Percentiles rank a stretch among this genome's conserved stretches.
Conservation (phyloP, 2,329 filamentous ascomycete species). For the Didymella segeticola region DNA sequence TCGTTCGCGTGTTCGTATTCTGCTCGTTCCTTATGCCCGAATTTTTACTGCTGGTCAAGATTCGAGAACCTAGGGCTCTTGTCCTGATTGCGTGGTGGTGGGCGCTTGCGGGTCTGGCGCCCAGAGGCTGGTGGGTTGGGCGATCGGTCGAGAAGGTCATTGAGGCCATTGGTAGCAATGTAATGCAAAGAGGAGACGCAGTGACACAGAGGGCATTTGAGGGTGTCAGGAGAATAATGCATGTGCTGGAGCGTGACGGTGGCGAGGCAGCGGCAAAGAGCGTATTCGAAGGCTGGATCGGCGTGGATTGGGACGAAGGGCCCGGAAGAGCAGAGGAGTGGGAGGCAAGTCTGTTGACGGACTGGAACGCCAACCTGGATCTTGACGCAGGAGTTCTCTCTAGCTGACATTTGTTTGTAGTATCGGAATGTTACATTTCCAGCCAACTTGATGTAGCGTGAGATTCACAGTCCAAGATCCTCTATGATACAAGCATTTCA, state of each 20-base stretch:
- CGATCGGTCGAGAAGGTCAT: constrained; percentile 23
- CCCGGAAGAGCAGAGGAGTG: constrained; percentile 27
- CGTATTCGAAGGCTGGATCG: constrained; percentile 38
- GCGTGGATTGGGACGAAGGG: constrained; percentile 37
- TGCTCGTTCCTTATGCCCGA: constrained; percentile 41
- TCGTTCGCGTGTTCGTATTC: constrained; percentile 37
- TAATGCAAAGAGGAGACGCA: constrained; percentile 20
- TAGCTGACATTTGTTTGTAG: neutral
- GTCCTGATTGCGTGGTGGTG: constrained; percentile 41
- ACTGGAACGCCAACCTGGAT: neutral
- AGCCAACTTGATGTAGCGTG: neutral
- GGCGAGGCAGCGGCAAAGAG: constrained; percentile 31
- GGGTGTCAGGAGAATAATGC: constrained; percentile 30
- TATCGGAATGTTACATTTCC: neutral
- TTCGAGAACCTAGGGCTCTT: constrained; percentile 34
- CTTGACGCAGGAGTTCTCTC: neutral
- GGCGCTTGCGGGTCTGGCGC: constrained; percentile 31
- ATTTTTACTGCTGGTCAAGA: constrained; percentile 33
- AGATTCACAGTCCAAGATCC: too few species aligned
- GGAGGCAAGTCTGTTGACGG: constrained; percentile 19
- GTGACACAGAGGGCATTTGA: constrained; percentile 25
- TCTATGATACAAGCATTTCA: neutral
- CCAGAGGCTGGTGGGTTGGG: constrained; percentile 36
- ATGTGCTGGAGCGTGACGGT: constrained; percentile 17
- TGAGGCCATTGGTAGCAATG: constrained; percentile 27